phyloP scores from a whole-genome alignment of 2,329 filamentous ascomycete species.

The Metarhizium anisopliae region DNA sequence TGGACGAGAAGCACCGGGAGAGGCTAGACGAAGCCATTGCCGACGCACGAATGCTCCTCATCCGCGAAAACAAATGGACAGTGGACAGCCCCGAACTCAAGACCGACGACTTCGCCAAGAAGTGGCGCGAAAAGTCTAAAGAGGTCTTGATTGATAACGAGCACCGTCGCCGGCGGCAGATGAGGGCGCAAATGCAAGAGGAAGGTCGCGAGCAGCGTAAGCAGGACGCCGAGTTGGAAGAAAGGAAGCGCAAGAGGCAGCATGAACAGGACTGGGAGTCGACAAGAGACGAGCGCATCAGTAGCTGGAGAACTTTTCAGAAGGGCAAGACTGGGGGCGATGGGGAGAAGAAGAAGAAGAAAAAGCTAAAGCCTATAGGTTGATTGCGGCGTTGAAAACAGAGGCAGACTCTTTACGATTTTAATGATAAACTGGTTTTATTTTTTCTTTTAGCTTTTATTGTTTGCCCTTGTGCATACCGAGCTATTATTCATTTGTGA shows the following conservation, averaged over 20 bases:
- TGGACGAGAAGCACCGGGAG: slow-evolving; percentile 87
- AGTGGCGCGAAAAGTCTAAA: slow-evolving; percentile 86
- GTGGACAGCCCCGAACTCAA: slow-evolving; percentile 81
- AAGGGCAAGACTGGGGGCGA: slow-evolving; percentile 53
- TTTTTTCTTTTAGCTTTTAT: not conserved
- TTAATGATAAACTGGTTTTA: not conserved
- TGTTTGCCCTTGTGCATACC: not conserved
- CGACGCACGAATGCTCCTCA: slow-evolving; percentile 88
- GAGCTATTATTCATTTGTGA: no score
- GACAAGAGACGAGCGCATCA: slow-evolving; percentile 82
- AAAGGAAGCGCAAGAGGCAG: slow-evolving; percentile 76
- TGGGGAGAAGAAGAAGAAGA: slow-evolving; percentile 54
- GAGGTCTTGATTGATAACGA: slow-evolving; percentile 91
- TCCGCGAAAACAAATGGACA: slow-evolving; percentile 90
- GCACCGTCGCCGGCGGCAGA: slow-evolving; percentile 69
- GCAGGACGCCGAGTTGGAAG: slow-evolving; percentile 76
- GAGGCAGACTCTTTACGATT: not conserved
- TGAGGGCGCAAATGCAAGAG: slow-evolving; percentile 93
- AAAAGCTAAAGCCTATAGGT: slow-evolving; percentile 60
- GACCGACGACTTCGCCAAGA: slow-evolving; percentile 70
- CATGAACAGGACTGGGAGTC: slow-evolving; percentile 95
- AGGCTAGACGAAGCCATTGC: slow-evolving; percentile 90
- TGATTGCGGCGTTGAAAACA: slow-evolving; percentile 16
- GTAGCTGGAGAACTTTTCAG: slow-evolving; percentile 87
- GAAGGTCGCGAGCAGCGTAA: slow-evolving; percentile 83